A percentile compares a stretch with the other conserved stretches of the same genome.
phyloP scores from a whole-genome alignment of 305 asterid species.

The Nicotiana rustica region DNA sequence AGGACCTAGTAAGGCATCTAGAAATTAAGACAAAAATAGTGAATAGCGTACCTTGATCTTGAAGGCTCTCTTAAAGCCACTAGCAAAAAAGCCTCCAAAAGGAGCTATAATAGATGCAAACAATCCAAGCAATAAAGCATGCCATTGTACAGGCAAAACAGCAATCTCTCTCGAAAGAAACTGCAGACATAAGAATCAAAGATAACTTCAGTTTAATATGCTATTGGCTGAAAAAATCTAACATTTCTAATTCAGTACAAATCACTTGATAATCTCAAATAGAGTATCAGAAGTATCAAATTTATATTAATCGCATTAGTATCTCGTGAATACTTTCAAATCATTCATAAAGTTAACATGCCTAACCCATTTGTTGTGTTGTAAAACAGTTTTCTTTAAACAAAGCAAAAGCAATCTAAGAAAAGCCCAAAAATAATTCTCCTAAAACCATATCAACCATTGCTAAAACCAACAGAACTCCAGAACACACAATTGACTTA shows the following conservation, averaged over 20 bases:
- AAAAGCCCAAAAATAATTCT: background rate
- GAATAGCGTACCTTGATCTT: constrained; percentile 67
- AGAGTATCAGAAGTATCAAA: constrained; percentile 13
- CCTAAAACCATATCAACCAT: background rate
- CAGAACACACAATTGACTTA: background rate
- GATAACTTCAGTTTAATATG: constrained; percentile 19
- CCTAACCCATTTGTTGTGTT: background rate
- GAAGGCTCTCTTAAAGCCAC: constrained; percentile 99
- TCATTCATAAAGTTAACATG: background rate
- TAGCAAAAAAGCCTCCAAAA: constrained; percentile 98
- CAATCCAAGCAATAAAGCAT: constrained; percentile 82
- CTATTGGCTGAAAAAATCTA: background rate
- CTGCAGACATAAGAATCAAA: constrained; percentile 49
- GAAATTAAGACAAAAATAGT: constrained; percentile 24
- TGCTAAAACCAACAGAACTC: background rate
- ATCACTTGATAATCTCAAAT: background rate
- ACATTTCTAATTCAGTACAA: background rate
- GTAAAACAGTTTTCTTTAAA: background rate
- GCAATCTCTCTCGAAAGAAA: constrained; percentile 81
- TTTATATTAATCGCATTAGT: background rate
- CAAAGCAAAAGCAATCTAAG: background rate
- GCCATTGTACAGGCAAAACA: constrained; percentile 97
- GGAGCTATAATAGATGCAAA: constrained; percentile 98
- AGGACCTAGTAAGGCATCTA: constrained; percentile 25
- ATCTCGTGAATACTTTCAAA: background rate